phyloP scores from a whole-genome alignment of 225 moss, liverwort and hornwort genomes.

The Thuidium tamariscinum region DNA sequence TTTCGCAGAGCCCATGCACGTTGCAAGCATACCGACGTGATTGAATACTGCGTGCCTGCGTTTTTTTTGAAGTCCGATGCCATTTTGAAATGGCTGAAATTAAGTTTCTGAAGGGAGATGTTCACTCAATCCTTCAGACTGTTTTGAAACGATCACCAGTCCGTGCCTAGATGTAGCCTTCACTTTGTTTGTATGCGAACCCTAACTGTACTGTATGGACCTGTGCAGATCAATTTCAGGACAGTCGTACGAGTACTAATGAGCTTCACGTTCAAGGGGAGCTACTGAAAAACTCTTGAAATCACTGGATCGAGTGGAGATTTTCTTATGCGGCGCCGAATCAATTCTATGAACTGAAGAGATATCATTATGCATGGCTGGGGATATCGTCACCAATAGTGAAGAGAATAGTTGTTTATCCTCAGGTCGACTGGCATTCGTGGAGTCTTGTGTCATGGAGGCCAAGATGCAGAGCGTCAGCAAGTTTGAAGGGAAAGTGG shows the following conservation, averaged over 20 bases:
- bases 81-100: background rate
- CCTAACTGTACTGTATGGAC: background rate
- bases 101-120: background rate
- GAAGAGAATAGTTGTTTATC: background rate
- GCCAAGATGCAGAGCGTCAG: slow-evolving; percentile 24
- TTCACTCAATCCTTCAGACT: background rate
- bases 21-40: background rate
- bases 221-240: background rate
- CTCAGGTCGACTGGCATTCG: background rate
- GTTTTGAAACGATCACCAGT: background rate
- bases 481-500: slow-evolving; percentile 21
- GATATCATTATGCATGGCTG: slow-evolving; percentile 8
- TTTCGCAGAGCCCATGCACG: background rate
- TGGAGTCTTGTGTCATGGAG: slow-evolving; percentile 10
- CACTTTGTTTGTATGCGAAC: background rate
- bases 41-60: background rate
- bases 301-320: background rate
- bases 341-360: background rate
- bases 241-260: background rate
- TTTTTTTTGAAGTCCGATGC: background rate
- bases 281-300: background rate
- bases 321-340: background rate
- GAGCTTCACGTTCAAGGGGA: background rate
- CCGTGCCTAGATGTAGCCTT: background rate
- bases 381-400: background rate